A percentile compares a stretch with the other conserved stretches of the same genome.
Conservation (phyloP, 176 grass and related monocot species). For the Cenchrus fungigraminus region DNA sequence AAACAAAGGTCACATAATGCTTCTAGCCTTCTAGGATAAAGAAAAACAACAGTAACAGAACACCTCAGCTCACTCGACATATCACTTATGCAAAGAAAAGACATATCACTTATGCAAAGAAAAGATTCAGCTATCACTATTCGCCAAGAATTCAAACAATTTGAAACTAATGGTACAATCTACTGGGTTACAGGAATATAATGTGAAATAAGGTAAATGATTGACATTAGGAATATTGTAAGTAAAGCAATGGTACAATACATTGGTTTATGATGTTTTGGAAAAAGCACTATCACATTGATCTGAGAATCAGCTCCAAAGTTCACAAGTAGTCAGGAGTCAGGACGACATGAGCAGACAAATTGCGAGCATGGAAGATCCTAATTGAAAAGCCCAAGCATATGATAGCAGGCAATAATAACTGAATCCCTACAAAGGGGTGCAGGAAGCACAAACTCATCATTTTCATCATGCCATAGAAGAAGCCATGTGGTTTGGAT, state of each 20-base stretch:
- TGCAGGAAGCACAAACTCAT: slow-evolving; percentile 23
- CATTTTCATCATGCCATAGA: neutral
- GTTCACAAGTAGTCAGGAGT: neutral
- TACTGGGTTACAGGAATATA: neutral
- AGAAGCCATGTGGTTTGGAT: neutral
- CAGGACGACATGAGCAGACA: slow-evolving; percentile 4
- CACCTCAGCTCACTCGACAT: slow-evolving; percentile 1
- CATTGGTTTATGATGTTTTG: neutral
- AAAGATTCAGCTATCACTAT: slow-evolving; percentile 6
- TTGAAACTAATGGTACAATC: neutral
- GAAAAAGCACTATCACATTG: neutral
- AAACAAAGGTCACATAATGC: neutral
- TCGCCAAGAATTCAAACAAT: neutral
- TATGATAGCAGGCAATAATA: slow-evolving; percentile 5
- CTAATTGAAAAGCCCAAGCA: slow-evolving; percentile 2
- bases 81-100: neutral
- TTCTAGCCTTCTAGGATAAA: neutral
- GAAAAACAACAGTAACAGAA: neutral
- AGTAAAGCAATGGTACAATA: slow-evolving; percentile 22
- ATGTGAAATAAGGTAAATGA: neutral
- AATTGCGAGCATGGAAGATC: slow-evolving; percentile 11
- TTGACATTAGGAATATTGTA: neutral
- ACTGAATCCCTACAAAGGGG: slow-evolving; percentile 1
- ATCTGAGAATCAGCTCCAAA: slow-evolving; percentile 15
- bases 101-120: neutral